Evolutionary conservation across 768 basidiomycete genomes (phyloP), one percentile per base, ranked within the genome.

Genomic region (Calocybe indica): DNA sequence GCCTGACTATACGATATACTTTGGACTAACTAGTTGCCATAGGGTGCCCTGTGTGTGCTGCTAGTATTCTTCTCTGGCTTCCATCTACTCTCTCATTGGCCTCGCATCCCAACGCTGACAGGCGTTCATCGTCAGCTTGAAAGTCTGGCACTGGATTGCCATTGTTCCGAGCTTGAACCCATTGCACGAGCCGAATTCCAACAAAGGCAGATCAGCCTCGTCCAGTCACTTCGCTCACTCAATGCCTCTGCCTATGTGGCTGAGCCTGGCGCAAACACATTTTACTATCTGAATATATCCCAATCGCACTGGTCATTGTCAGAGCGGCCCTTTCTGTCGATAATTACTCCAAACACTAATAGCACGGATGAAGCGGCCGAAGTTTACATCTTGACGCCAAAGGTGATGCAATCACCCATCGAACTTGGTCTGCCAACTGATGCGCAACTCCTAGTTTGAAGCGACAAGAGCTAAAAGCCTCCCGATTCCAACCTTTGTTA

Each of bases 211-310:
- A 67, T 56, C 5, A 52, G 61, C 7, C 71, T 88, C 29, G 82
- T 82, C 1, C 64, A 66, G 10, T 65, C 60, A 0, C 71, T 88
- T 12, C 60, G 68, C 46, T 50, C 62, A 5, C 68, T 80, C 28
- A 74, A 78, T 30, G 83, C 76, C 0, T 72, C 78, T 6, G 83
- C 85, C 11, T 92, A 88, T 60, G 76, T 93, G 32, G 79, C 85
- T 5, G 90, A 93, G 60, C 88, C 92, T 22, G 81, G 86, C 0
- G 78, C 87, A 10, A 85, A 72, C 48, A 79, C 83, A 1, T 65
- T 71, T 2, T 93, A 80, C 70, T 92, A 76, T 61, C 80, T 72
- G n/a, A 90, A 89, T 54, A 72, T 90, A 49, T 83, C 84, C 9
- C 58, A 55, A 5, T 50, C 72, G 6, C 57, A 74, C 14, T 94